Percentiles rank a stretch among this genome's conserved stretches.
Evolutionary conservation across 2,329 filamentous ascomycete species (phyloP).

Genomic region (Lecanosticta acicola): DNA sequence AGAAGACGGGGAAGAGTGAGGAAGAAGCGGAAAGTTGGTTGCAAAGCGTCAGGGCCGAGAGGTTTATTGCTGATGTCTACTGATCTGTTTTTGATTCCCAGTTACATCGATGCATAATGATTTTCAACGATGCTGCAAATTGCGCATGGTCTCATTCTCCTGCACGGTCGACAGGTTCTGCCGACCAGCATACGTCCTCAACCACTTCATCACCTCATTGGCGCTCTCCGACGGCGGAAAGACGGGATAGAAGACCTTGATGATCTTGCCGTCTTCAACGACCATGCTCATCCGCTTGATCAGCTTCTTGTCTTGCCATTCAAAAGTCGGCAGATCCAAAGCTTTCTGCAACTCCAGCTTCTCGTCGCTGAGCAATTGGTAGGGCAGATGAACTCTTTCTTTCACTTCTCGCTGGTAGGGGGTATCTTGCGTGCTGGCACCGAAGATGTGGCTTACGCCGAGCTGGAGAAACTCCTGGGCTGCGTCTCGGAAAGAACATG

Average conservation of each 20-base stretch:
- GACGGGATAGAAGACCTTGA: constrained; percentile 42
- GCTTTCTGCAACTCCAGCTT: constrained; percentile 32
- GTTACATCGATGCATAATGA: too few relatives aligned
- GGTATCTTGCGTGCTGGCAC: constrained; percentile 38
- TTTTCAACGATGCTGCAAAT: constrained; percentile 24
- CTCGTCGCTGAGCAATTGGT: constrained; percentile 40
- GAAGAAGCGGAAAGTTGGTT: too few relatives aligned
- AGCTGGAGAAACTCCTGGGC: constrained; percentile 25
- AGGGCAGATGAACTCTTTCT: constrained; percentile 36
- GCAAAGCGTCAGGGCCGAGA: too few relatives aligned
- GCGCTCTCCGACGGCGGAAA: constrained; percentile 40
- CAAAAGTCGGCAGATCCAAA: constrained; percentile 37
- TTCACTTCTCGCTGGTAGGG: constrained; percentile 37
- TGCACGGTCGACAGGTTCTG: constrained; percentile 1
- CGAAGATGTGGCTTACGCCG: constrained; percentile 36
- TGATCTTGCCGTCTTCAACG: constrained; percentile 36
- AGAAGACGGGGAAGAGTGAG: too few relatives aligned
- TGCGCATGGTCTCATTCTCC: constrained; percentile 9
- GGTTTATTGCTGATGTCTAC: too few relatives aligned
- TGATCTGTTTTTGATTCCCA: too few relatives aligned
- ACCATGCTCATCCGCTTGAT: constrained; percentile 38
- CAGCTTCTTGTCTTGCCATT: constrained; percentile 35
- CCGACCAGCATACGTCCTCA: constrained; percentile 7
- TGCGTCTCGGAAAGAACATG: constrained; percentile 40
- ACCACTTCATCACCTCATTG: constrained; percentile 34